These are phyloP conservation scores for Pestalotiopsis fici DNA, from an alignment of 2,329 filamentous ascomycete genomes.

Conservation along the genomic window DNA sequence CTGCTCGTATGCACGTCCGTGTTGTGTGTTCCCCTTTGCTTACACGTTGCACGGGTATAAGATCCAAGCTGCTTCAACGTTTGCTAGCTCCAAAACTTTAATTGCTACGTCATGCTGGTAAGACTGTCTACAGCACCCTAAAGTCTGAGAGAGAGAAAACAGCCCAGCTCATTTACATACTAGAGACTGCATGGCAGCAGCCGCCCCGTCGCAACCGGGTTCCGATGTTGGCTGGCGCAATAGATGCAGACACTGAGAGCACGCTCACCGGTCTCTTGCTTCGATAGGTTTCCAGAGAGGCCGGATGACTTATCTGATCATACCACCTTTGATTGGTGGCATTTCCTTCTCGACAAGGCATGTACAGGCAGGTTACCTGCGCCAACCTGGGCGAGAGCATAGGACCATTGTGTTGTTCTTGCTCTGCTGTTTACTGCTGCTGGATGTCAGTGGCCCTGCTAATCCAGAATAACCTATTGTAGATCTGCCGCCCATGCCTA, in stretches of 20 bases:
- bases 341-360: background rate
- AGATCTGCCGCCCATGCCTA: background rate
- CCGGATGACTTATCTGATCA: background rate
- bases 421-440: background rate
- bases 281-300: background rate
- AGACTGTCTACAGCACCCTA: background rate
- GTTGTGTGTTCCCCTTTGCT: background rate
- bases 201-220: background rate
- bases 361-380: background rate
- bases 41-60: constrained; percentile 1
- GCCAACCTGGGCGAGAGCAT: background rate
- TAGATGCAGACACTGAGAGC: background rate
- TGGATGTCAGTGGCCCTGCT: background rate
- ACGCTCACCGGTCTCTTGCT: background rate
- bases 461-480: background rate
- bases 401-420: background rate
- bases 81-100: background rate
- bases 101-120: constrained; percentile 6
- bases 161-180: background rate
- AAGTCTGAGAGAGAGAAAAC: background rate
- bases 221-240: background rate
- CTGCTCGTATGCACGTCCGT: background rate
- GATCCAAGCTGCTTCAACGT: background rate
- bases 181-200: background rate
- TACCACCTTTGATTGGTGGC: background rate